Evolutionary conservation across 2,329 filamentous ascomycete genomes (phyloP).

Genomic region (Fusarium xylarioides): DNA sequence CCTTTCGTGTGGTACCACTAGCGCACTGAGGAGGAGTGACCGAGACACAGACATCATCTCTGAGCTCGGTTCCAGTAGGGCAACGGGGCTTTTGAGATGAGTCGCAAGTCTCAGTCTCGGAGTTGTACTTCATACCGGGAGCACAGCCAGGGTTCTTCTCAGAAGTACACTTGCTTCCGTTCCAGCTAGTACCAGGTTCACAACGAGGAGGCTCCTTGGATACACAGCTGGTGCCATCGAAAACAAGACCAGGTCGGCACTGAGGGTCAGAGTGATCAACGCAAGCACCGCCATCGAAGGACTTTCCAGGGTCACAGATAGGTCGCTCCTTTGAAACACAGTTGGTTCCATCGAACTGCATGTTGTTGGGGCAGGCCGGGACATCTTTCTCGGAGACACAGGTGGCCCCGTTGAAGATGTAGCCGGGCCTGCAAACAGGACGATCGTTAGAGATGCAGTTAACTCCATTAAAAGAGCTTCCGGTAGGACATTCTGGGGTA

Average conservation of each 20-base stretch:
- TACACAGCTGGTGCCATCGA: conserved; percentile 11
- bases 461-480: background rate
- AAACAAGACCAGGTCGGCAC: background rate
- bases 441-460: background rate
- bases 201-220: background rate
- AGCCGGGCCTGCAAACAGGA: background rate
- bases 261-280: background rate
- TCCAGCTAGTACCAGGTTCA: background rate
- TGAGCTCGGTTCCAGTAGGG: background rate
- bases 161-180: conserved; percentile 6
- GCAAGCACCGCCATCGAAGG: background rate
- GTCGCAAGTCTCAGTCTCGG: conserved; percentile 6
- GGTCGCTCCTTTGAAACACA: conserved; percentile 5
- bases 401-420: background rate
- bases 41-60: conserved; percentile 10
- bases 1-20: background rate
- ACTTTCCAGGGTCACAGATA: background rate
- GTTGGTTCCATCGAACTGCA: conserved; percentile 6
- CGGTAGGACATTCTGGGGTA: background rate
- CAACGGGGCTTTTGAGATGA: background rate
- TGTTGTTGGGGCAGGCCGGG: background rate
- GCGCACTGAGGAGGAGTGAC: background rate
- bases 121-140: background rate
- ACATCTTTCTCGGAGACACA: conserved; percentile 3
- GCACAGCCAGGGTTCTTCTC: background rate